phyloP scores from a whole-genome alignment of 2,329 filamentous ascomycete genomes.

The Botrytis fabae region DNA sequence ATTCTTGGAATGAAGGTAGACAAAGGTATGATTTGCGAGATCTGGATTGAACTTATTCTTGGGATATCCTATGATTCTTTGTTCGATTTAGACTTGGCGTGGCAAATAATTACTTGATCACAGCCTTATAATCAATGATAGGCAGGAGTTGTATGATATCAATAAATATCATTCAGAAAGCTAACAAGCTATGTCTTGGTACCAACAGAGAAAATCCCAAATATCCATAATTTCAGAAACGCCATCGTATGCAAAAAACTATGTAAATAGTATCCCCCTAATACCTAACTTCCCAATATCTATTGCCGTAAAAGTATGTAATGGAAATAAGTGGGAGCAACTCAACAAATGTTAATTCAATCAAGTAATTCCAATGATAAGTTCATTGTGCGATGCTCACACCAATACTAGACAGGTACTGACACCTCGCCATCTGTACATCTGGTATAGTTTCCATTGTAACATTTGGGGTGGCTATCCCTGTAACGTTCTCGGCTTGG shows the following conservation, averaged over 20 bases:
- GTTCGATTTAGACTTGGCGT: neutral
- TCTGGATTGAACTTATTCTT: neutral
- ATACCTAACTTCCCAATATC: neutral
- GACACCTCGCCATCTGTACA: conserved; percentile 16
- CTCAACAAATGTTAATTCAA: neutral
- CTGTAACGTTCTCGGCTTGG: conserved; percentile 3
- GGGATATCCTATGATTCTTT: neutral
- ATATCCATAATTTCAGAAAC: neutral
- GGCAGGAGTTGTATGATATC: neutral
- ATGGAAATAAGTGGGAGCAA: neutral
- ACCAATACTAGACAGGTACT: conserved; percentile 23
- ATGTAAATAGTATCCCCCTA: neutral
- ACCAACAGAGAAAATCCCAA: neutral
- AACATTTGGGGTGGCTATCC: neutral
- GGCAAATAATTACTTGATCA: neutral
- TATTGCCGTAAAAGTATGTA: neutral
- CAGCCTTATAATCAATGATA: neutral
- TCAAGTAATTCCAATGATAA: neutral
- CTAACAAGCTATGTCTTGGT: neutral
- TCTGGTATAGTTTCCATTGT: conserved; percentile 22
- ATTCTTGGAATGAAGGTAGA: neutral
- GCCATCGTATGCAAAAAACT: neutral
- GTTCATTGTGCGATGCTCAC: conserved; percentile 5
- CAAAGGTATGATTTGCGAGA: neutral
- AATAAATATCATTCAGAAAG: neutral